Base-by-base conservation (phyloP, 2,329 filamentous ascomycete genomes). In the Aspergillus udagawae region DNA sequence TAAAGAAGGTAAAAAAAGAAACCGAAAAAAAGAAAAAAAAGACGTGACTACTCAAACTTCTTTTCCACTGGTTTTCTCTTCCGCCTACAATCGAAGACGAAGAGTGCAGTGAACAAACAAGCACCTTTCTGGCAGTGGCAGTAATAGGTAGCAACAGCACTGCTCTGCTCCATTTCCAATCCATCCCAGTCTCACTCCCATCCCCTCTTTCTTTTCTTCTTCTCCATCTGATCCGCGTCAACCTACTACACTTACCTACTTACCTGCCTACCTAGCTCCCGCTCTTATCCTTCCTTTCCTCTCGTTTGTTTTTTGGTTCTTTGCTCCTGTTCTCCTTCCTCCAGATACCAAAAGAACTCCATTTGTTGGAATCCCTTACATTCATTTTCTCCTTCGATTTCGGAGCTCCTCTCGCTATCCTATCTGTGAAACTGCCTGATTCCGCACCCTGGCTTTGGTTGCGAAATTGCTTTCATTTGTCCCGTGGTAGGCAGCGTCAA, bases 211-310 rank as follows among this genome's bases (percentile, higher is more conserved):
- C 44, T 60, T 48, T 55, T 58, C 45, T 51, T 55, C 59, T 49
- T 59, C 32, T 59, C 32, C 32, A 35, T 35, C 32, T 6, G 6
- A 35, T 35, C 32, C 32, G 14, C 32, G 32, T 35, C 32, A 35
- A 35, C 32, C 12, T 35, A 35, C 32, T 14, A 35, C 4, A 32
- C 29, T 14, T 14, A 14, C 32, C 32, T 35, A 35, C 32, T 14
- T 57, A 49, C 49, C 49, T 32, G 27, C 52, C 27, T 54, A 17
- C 60, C 60, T 55, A 52, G 56, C 56, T 61, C 55, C 66, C 52
- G 54, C 52, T 60, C 59, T 61, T 61, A 60, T 65, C 64, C 64
- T 62, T 60, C 49, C 56, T 60, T 66, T 65, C 54, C 56, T 57
- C 62, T 64, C 58, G 28, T 60, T 63, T 60, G 56, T 59, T 51